Percentiles rank a stretch among this genome's conserved stretches.
phyloP scores from a whole-genome alignment of 2,329 filamentous ascomycete genomes.

The Thermoascus crustaceus region DNA sequence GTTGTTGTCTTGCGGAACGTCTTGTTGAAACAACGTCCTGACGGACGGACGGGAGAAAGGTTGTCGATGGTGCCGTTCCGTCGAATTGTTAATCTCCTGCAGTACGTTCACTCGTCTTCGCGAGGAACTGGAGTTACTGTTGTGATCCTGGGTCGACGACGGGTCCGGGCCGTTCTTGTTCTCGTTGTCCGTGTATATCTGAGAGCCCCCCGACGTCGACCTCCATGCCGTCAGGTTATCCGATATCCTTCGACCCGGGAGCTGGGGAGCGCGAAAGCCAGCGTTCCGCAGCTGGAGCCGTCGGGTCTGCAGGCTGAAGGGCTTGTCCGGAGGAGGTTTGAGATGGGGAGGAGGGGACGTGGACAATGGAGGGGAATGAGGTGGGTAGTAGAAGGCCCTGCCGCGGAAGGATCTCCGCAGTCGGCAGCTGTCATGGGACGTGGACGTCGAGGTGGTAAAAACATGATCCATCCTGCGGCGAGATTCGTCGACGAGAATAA shows the following conservation, averaged over 20 bases:
- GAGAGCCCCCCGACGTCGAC: conserved; percentile 11
- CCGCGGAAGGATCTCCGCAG: conserved; percentile 2
- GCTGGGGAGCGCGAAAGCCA: conserved; percentile 17
- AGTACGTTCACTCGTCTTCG: conserved; percentile 19
- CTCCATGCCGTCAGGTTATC: conserved; percentile 14
- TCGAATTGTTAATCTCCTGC: conserved; percentile 23
- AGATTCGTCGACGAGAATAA: neutral
- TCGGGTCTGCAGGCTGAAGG: conserved; percentile 19
- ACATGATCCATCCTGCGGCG: conserved; percentile 1
- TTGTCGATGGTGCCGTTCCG: conserved; percentile 12
- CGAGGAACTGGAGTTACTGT: conserved; percentile 3
- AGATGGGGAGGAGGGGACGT: conserved; percentile 10
- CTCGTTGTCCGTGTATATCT: conserved; percentile 14
- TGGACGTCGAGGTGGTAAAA: neutral
- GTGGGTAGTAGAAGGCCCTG: conserved; percentile 4
- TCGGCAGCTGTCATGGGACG: conserved; percentile 2
- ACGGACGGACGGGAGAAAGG: conserved; percentile 12
- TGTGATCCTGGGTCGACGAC: conserved; percentile 1
- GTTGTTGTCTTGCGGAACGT: conserved; percentile 6
- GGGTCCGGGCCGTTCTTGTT: conserved; percentile 3
- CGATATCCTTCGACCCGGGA: conserved; percentile 14
- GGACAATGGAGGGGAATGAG: conserved; percentile 5
- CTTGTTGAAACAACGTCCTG: conserved; percentile 15
- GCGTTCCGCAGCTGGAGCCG: conserved; percentile 22
- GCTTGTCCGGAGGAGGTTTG: conserved; percentile 9